phyloP scores from a whole-genome alignment of 352 stramenopile species.

The Pythium sukuiense region DNA sequence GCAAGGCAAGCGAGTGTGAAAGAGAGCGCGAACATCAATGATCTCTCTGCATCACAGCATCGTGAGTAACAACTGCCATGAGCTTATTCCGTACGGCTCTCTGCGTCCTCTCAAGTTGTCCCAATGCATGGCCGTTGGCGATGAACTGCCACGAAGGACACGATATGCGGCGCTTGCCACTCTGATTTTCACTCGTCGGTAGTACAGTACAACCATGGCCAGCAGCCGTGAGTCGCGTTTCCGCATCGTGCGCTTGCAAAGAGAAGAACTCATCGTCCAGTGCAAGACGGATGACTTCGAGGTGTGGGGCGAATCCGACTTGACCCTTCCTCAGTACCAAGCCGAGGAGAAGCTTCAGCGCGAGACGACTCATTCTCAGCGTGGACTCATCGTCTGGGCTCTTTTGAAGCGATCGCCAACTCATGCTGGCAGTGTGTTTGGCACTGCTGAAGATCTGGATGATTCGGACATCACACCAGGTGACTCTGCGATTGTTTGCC shows the following conservation, averaged over 20 bases:
- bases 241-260: conserved; percentile 49
- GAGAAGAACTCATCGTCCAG: conserved; percentile 55
- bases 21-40: not conserved
- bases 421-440: not conserved
- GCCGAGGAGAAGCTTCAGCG: conserved; percentile 45
- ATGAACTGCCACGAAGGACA: not conserved
- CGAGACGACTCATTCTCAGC: conserved; percentile 43
- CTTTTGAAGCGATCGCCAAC: conserved; percentile 34
- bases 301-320: conserved; percentile 30
- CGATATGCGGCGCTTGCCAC: not conserved
- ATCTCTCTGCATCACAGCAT: not conserved
- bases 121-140: not conserved
- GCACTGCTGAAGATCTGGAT: conserved; percentile 11
- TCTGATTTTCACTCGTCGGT: not conserved
- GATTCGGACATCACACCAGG: conserved; percentile 26
- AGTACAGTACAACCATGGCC: conserved; percentile 1
- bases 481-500: conserved; percentile 38
- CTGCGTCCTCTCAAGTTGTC: not conserved
- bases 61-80: not conserved
- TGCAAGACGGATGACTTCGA: conserved; percentile 59
- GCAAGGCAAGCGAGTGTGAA: not conserved
- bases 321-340: conserved; percentile 45
- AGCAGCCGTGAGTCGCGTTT: conserved; percentile 15
- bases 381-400: conserved; percentile 56
- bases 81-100: not conserved